Evolutionary conservation across 129 eudicot genomes (phyloP).

Genomic region (Gnaphalium uliginosum): DNA sequence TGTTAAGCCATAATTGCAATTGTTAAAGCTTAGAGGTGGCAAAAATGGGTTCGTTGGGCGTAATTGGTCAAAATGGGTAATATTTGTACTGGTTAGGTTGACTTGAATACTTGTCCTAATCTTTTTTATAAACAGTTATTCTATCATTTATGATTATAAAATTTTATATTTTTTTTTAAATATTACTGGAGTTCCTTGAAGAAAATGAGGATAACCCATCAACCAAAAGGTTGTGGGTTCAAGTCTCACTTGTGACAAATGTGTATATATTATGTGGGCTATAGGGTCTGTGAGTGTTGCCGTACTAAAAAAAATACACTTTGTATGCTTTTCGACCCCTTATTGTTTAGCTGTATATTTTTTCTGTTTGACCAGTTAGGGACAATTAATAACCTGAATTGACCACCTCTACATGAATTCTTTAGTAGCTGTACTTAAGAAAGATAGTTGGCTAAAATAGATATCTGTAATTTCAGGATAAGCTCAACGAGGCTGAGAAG

Average conservation of each 20-base stretch:
- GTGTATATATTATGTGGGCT: background rate
- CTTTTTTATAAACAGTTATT: background rate
- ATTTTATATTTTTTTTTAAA: too few species aligned
- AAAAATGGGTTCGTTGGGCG: background rate
- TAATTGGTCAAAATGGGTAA: background rate
- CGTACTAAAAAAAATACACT: background rate
- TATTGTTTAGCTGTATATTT: background rate
- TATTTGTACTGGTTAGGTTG: background rate
- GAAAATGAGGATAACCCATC: background rate
- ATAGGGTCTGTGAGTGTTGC: background rate
- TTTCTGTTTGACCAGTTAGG: background rate
- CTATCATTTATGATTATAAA: background rate
- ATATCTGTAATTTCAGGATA: constrained; percentile 54
- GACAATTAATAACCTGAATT: background rate
- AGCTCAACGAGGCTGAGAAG: constrained; percentile 56
- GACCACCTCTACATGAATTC: background rate
- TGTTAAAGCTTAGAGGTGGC: background rate
- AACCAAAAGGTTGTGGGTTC: background rate
- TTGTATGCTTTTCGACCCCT: background rate
- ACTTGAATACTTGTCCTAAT: background rate
- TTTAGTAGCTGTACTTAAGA: constrained; percentile 1
- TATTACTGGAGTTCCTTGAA: background rate
- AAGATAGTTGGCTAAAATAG: constrained; percentile 15
- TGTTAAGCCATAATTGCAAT: background rate
- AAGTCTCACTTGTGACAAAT: too few species aligned